Conservation (phyloP, 2,329 filamentous ascomycete species). For the Neonectria faginata region DNA sequence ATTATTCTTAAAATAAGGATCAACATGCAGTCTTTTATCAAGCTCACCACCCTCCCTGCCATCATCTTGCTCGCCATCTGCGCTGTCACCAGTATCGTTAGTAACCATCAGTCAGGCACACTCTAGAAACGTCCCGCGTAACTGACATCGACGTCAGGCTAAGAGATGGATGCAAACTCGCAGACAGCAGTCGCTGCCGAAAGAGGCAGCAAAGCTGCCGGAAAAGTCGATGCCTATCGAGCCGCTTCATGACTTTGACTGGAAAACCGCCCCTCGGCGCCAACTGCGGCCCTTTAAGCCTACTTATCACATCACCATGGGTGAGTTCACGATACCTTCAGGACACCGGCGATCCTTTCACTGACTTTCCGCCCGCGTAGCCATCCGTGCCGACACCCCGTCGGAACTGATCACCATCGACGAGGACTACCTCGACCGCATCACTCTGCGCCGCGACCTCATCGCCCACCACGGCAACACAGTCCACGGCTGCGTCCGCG, state of each 20-base stretch:
- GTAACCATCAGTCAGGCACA: background rate
- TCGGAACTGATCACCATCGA: conserved; percentile 67
- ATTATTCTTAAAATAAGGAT: background rate
- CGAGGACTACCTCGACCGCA: conserved; percentile 59
- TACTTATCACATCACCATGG: conserved; percentile 67
- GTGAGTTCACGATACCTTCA: conserved; percentile 43
- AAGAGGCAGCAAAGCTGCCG: conserved; percentile 1
- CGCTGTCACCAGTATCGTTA: conserved; percentile 26
- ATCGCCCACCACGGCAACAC: conserved; percentile 53
- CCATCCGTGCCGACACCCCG: conserved; percentile 55
- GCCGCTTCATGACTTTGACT: conserved; percentile 52
- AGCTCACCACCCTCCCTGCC: conserved; percentile 24
- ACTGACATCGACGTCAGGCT: conserved; percentile 18
- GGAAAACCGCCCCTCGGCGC: conserved; percentile 52
- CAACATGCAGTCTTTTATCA: conserved; percentile 17
- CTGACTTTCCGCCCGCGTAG: conserved; percentile 45
- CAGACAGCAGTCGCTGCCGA: conserved; percentile 19
- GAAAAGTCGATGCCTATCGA: conserved; percentile 34
- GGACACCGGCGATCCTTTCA: background rate
- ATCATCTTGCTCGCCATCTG: conserved; percentile 26
- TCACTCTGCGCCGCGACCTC: conserved; percentile 54
- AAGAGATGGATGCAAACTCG: conserved; percentile 38
- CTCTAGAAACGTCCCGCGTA: background rate
- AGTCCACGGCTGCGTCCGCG: conserved; percentile 57
- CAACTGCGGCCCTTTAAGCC: conserved; percentile 63